These are phyloP conservation scores for Rubus idaeus DNA, from an alignment of 306 rosid genomes.

Conservation along the genomic window DNA sequence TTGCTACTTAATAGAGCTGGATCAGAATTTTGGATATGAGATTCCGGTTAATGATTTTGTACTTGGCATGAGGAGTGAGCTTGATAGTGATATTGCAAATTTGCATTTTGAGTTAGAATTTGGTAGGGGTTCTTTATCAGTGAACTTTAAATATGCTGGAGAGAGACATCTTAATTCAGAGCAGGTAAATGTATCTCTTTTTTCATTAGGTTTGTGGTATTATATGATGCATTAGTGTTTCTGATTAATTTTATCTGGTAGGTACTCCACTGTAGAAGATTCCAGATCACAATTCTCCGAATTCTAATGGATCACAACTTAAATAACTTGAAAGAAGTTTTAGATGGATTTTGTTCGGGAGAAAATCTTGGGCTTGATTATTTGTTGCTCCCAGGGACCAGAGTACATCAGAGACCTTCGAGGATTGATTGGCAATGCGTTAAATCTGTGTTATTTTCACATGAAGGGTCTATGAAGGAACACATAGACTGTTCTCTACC, in stretches of 20 bases:
- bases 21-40: constrained; percentile 48
- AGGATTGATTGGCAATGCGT: constrained; percentile 61
- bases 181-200: constrained; percentile 43
- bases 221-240: constrained; percentile 4
- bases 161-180: constrained; percentile 39
- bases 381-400: constrained; percentile 69
- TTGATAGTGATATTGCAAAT: constrained; percentile 51
- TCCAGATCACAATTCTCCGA: constrained; percentile 56
- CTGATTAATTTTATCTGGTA: constrained; percentile 29
- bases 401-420: background rate
- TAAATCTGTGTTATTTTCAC: constrained; percentile 40
- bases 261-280: constrained; percentile 63
- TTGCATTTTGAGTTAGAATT: constrained; percentile 41
- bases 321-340: constrained; percentile 28
- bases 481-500: constrained; percentile 25
- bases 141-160: constrained; percentile 53
- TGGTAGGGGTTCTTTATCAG: constrained; percentile 49
- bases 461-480: constrained; percentile 4
- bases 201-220: constrained; percentile 10
- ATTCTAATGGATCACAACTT: constrained; percentile 42
- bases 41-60: constrained; percentile 50
- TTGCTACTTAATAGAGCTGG: constrained; percentile 70
- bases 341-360: constrained; percentile 26
- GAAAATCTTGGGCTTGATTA: constrained; percentile 56
- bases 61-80: constrained; percentile 51